Conservation (phyloP, 768 basidiomycete species). For the Serendipita sp. region DNA sequence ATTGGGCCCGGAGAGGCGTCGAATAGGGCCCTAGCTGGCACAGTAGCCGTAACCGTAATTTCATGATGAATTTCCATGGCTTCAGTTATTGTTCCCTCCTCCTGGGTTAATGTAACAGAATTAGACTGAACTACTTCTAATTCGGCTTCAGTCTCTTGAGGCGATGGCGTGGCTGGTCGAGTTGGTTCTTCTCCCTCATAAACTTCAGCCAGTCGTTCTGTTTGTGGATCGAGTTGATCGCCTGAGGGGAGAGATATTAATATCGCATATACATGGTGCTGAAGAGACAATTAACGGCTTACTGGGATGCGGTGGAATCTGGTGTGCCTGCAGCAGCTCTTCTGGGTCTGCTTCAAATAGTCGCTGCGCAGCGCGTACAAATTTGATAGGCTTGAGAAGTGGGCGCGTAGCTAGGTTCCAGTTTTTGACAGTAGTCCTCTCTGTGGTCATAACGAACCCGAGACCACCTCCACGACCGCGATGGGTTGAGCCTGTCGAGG, state of each 20-base stretch:
- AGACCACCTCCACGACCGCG: not conserved
- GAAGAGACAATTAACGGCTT: not conserved
- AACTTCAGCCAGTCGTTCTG: not conserved
- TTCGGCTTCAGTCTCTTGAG: not conserved
- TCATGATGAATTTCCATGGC: not conserved
- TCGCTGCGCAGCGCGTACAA: not conserved
- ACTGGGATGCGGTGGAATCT: constrained; percentile 1
- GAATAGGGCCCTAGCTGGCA: not conserved
- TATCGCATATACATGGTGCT: not conserved
- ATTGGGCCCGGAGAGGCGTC: not conserved
- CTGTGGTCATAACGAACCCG: not conserved
- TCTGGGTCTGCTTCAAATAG: constrained; percentile 3
- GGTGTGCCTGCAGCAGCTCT: not conserved
- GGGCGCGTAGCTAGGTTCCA: constrained; percentile 1
- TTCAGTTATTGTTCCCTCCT: not conserved
- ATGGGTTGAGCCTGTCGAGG: not conserved
- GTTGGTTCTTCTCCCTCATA: not conserved
- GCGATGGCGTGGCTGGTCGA: not conserved
- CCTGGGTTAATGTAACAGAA: too few relatives aligned
- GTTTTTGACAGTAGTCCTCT: not conserved
- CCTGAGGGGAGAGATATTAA: not conserved
- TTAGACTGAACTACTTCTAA: not conserved
- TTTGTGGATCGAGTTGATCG: constrained; percentile 6
- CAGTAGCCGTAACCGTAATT: not conserved
- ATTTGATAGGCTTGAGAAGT: not conserved